A percentile compares a stretch with the other conserved stretches of the same genome.
phyloP scores from a whole-genome alignment of 768 basidiomycete species.

The Suillus bovinus region DNA sequence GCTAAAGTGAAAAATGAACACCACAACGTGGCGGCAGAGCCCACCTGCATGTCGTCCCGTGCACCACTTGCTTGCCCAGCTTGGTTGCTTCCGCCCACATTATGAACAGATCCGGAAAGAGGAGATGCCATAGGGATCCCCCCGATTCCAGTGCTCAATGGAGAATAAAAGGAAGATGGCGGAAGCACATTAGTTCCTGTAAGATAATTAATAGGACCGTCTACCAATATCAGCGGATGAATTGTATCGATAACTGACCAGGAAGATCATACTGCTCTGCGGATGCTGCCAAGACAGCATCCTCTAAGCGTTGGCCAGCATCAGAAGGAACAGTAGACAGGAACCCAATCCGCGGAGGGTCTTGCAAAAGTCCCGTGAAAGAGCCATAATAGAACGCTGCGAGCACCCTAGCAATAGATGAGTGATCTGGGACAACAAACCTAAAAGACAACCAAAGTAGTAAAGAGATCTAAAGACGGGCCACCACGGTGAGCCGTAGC shows the following conservation, averaged over 20 bases:
- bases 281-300: slow-evolving; percentile 39
- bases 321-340: slow-evolving; percentile 67
- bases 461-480: slow-evolving; percentile 3
- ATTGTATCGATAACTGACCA: slow-evolving; percentile 19
- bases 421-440: background rate
- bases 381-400: slow-evolving; percentile 75
- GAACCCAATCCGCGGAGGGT: slow-evolving; percentile 70
- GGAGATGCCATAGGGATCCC: slow-evolving; percentile 29
- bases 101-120: slow-evolving; percentile 1
- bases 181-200: slow-evolving; percentile 43
- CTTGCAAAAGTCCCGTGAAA: slow-evolving; percentile 61
- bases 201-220: slow-evolving; percentile 9
- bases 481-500: background rate
- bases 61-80: slow-evolving; percentile 18
- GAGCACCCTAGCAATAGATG: slow-evolving; percentile 46
- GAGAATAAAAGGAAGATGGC: slow-evolving; percentile 33
- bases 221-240: background rate
- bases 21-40: slow-evolving; percentile 19
- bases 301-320: slow-evolving; percentile 41
- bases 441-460: background rate
- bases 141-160: slow-evolving; percentile 24
- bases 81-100: slow-evolving; percentile 2
- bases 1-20: slow-evolving; percentile 13
- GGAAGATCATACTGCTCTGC: slow-evolving; percentile 27
- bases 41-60: slow-evolving; percentile 11